Evolutionary conservation across 495 filamentous ascomycete species (phyloP).

Genomic region (Aspergillus sclerotiicarbonarius): DNA sequence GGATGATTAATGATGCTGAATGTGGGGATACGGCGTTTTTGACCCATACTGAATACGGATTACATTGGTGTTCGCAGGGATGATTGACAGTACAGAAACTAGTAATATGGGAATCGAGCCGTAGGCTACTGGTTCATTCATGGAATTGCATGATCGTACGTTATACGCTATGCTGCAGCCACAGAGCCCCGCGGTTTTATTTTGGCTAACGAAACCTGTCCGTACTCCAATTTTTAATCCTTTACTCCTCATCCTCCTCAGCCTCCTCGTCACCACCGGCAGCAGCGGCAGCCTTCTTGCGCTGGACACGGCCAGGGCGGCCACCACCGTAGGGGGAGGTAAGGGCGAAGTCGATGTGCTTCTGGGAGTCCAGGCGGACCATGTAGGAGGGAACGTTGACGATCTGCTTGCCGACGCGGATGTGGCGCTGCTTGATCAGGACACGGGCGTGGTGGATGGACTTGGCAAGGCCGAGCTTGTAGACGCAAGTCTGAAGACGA

Average conservation of each 20-base stretch:
- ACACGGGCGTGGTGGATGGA: constrained; percentile 99
- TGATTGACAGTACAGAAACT: constrained; percentile 7
- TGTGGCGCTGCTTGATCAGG: constrained; percentile 97
- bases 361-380: constrained; percentile 99
- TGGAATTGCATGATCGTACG: constrained; percentile 47
- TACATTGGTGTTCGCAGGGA: background rate
- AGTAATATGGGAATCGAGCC: constrained; percentile 39
- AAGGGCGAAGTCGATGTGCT: constrained; percentile 99
- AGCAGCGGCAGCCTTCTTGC: constrained; percentile 98
- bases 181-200: constrained; percentile 39
- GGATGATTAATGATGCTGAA: constrained; percentile 24
- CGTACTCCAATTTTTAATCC: constrained; percentile 36
- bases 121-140: constrained; percentile 40
- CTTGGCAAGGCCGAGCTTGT: constrained; percentile 99
- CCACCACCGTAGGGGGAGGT: constrained; percentile 97
- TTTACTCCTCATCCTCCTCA: constrained; percentile 86
- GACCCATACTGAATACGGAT: constrained; percentile 15
- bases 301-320: constrained; percentile 90
- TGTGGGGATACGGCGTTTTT: constrained; percentile 25
- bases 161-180: constrained; percentile 45
- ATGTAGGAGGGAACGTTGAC: constrained; percentile 99
- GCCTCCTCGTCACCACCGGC: constrained; percentile 82
- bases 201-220: constrained; percentile 45
- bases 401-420: constrained; percentile 99
- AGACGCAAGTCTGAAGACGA: constrained; percentile 97